A percentile compares a stretch with the other conserved stretches of the same genome.
Conservation (phyloP, 2,329 filamentous ascomycete species). For the Dothistroma septosporum region DNA sequence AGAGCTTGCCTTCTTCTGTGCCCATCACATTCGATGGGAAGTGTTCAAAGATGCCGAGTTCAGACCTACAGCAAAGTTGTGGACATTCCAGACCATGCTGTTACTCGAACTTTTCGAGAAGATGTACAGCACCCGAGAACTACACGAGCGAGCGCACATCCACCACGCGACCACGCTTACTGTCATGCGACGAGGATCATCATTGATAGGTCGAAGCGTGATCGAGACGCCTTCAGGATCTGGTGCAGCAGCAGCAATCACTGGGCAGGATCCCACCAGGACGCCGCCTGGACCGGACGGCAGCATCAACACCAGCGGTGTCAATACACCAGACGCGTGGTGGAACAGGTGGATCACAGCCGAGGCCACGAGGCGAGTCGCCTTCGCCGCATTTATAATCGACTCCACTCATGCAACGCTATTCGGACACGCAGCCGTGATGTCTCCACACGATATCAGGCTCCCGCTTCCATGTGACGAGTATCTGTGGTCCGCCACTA, state of each 20-base stretch:
- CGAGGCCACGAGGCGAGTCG: constrained; percentile 82
- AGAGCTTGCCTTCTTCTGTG: constrained; percentile 81
- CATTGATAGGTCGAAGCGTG: constrained; percentile 78
- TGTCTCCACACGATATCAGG: constrained; percentile 94
- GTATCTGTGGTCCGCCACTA: constrained; percentile 84
- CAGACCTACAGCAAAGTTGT: constrained; percentile 85
- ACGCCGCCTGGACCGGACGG: constrained; percentile 46
- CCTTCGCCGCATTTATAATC: constrained; percentile 90
- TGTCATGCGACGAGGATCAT: constrained; percentile 88
- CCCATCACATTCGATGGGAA: constrained; percentile 92
- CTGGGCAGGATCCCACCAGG: constrained; percentile 42
- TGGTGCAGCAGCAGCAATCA: constrained; percentile 35
- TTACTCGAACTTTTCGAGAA: constrained; percentile 94
- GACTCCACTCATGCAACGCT: constrained; percentile 96
- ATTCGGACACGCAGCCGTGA: constrained; percentile 94
- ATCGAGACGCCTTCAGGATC: constrained; percentile 77
- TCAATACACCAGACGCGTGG: constrained; percentile 75
- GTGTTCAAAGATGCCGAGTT: constrained; percentile 91
- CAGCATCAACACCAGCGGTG: constrained; percentile 42
- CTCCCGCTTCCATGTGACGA: constrained; percentile 90
- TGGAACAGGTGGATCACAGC: constrained; percentile 97
- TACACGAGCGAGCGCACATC: constrained; percentile 93
- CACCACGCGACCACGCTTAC: constrained; percentile 95
- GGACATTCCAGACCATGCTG: constrained; percentile 89
- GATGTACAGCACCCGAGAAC: constrained; percentile 86